Evolutionary conservation across 2,329 filamentous ascomycete species (phyloP).

Genomic region (Aspergillus fischeri): DNA sequence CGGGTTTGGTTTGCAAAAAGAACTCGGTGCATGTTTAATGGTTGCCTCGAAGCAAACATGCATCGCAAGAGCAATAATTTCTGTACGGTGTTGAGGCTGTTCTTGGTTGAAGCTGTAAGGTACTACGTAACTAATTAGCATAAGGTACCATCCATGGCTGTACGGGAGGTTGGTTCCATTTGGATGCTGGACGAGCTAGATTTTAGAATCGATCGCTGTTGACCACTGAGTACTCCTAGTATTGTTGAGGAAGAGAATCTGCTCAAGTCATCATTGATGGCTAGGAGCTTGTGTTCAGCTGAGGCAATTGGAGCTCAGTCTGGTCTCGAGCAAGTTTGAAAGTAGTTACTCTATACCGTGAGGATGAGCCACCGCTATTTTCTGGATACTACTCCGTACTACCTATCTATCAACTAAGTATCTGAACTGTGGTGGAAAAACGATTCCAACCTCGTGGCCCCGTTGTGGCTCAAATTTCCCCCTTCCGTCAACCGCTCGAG

Average conservation of each 20-base stretch:
- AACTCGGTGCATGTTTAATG: background rate
- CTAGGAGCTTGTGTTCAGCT: no score
- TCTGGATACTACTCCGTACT: background rate
- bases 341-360: no score
- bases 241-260: no score
- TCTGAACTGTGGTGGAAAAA: background rate
- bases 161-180: background rate
- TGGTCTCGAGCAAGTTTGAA: no score
- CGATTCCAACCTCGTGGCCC: background rate
- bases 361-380: no score
- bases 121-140: background rate
- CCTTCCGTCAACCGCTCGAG: background rate
- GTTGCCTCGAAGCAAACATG: background rate
- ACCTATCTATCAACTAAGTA: background rate
- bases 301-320: no score
- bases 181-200: background rate
- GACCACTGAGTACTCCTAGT: no score
- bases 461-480: background rate
- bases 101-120: background rate
- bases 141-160: background rate
- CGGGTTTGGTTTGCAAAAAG: background rate
- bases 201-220: background rate
- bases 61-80: background rate
- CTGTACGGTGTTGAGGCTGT: background rate
- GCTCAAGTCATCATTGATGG: no score